A percentile compares a stretch with the other conserved stretches of the same genome.
phyloP scores from a whole-genome alignment of 2,329 filamentous ascomycete species.

The Aspergillus terreus region DNA sequence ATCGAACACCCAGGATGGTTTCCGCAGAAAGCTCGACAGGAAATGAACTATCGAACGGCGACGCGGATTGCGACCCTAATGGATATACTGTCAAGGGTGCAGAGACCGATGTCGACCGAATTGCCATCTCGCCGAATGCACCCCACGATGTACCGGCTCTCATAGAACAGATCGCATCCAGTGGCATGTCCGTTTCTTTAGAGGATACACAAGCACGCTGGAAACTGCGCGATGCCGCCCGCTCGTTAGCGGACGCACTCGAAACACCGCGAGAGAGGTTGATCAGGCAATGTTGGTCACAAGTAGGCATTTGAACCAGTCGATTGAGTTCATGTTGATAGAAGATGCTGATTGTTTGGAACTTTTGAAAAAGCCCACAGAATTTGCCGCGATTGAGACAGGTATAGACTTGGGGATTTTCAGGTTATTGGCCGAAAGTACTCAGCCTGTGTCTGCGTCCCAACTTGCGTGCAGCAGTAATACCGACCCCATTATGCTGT shows the following conservation, averaged over 20 bases:
- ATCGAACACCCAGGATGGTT: no score
- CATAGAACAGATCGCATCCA: constrained; percentile 10
- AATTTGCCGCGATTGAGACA: constrained; percentile 15
- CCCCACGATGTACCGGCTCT: constrained; percentile 13
- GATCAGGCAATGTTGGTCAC: constrained; percentile 14
- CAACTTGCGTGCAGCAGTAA: constrained; percentile 12
- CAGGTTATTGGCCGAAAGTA: constrained; percentile 3
- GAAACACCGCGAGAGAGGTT: constrained; percentile 17
- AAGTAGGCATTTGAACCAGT: constrained; percentile 3
- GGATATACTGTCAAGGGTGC: background rate
- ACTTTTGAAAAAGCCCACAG: constrained; percentile 5
- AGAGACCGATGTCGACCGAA: background rate
- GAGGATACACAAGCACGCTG: constrained; percentile 10
- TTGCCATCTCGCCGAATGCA: constrained; percentile 13
- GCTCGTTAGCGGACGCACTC: constrained; percentile 13
- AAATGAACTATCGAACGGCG: background rate
- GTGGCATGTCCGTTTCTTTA: constrained; percentile 1
- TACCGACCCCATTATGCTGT: constrained; percentile 10
- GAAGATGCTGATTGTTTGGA: background rate
- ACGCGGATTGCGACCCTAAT: background rate
- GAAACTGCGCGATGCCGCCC: constrained; percentile 15
- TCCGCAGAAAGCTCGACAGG: no score
- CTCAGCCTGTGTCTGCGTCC: constrained; percentile 12
- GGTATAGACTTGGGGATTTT: constrained; percentile 16
- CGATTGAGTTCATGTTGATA: background rate